Base-by-base conservation (phyloP, 805 yeast species). In the Spencermartinsiella europaea region DNA sequence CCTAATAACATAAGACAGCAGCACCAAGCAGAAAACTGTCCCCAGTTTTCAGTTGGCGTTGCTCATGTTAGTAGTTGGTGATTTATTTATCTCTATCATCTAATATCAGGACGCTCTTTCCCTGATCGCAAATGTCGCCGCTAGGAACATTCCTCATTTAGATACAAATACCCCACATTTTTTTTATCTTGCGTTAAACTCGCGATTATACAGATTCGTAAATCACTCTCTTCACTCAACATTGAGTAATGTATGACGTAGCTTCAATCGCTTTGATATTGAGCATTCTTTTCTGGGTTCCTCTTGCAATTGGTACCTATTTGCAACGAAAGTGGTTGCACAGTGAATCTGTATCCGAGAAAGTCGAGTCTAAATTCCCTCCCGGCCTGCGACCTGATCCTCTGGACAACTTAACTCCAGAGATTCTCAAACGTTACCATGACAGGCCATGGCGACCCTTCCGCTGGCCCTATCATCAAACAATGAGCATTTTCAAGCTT, bases 391-490 rank as follows among this genome's bases (percentile, higher is more conserved):
- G 31, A 22, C 45, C 31, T 7, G 33, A 42, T 14, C 48, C 50
- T 17, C 17, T 44, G 15, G 35, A 69, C 68, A 65, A 8, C n/a
- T 74, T 83, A 43, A 81, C 85, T 0, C 85, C 85, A 1, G 87
- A 83, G 41, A 79, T 80, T 54, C 84, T 81, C 8, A 67, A 69
- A 51, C 74, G 72, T 20, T 80, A 81, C 57, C 86, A 83, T 55
- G 89, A 81, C 56, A 70, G 89, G 60, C 88, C 89, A 10, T 83
- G 89, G 89, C 71, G 89, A 65, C 88, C 88, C 5, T 83, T 83
- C 66, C 69, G 89, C 57, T 80, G 85, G 81, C 89, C 89, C 22
- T 83, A 83, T 58, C 87, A 82, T 62, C 89, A 83, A 63, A 83
- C 88, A 1, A 83, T 83, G 89, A 75, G 83, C 14, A 81, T 83